Evolutionary conservation across 345 rosid species (phyloP), one percentile per base, ranked within the genome.

Genomic region (Excoecaria cochinchinensis): DNA sequence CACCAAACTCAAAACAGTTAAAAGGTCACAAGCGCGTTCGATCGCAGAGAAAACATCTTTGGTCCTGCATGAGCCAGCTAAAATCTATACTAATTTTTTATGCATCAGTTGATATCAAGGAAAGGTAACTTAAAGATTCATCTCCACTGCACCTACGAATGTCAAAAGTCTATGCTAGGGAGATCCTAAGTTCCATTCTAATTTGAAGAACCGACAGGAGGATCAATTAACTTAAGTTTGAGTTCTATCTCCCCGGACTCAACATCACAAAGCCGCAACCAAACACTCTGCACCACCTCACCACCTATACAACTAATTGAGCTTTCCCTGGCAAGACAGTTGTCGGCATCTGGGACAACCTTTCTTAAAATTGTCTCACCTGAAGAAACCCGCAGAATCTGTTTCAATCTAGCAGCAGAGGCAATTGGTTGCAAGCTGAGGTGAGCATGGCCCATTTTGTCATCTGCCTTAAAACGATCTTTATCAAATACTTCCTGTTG

Each of bases 401-500:
- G 94, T 82, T 92, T 89, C 79, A 95, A 84, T 74, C 99, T 82
- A 46, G 96, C 90, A 22, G 94, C 90, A 51, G 99, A 92, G 78
- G 88, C 82, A 31, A 95, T 84, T 3, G 97, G 97, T 74, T 93
- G 99, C 79, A 95, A 94, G 86, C 80, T 91, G 74, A 95, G 85
- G 67, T 82, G 68, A 55, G 99, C 99, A 68, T 86, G 87, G 42
- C 99, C 99, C 99, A 95, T 95, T 84, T 95, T 91, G 78, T 95
- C 99, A 84, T 95, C 99, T n/a, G 96, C 79, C 85, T 93, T 95
- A 90, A 95, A 95, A 62, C 89, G 90, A 78, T 95, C 99, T 82
- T 90, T 95, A 70, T 95, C 99, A 70, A 89, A 95, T 69, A 95
- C 99, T 90, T 95, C 98, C 99, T 95, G 90, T 58, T 14, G 40